phyloP scores from a whole-genome alignment of 1,284 basidiomycete genomes.

The Heliocybe sulcata region DNA sequence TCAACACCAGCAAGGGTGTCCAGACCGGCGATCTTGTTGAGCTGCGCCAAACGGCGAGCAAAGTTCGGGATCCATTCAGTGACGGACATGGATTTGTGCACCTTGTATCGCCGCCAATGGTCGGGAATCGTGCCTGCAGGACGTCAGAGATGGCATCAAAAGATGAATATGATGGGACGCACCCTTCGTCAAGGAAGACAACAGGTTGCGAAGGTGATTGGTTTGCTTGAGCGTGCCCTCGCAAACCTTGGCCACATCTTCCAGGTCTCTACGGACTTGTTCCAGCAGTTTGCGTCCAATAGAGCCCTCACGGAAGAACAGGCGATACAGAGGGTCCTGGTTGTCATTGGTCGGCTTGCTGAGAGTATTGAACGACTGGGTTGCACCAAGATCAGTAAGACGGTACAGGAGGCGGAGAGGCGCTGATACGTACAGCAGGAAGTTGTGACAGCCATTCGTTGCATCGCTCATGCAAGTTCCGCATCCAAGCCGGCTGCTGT shows the following conservation, averaged over 20 bases:
- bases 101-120: constrained; percentile 88
- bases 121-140: constrained; percentile 72
- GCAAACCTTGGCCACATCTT: constrained; percentile 79
- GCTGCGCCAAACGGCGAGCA: constrained; percentile 68
- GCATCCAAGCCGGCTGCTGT: constrained; percentile 92
- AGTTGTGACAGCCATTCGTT: constrained; percentile 76
- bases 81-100: constrained; percentile 73
- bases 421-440: constrained; percentile 50
- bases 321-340: constrained; percentile 79
- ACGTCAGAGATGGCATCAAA: constrained; percentile 6
- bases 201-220: constrained; percentile 83
- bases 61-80: constrained; percentile 85
- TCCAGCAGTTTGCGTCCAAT: constrained; percentile 73
- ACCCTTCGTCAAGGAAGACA: constrained; percentile 89
- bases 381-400: constrained; percentile 8
- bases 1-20: constrained; percentile 67
- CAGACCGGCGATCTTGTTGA: constrained; percentile 67
- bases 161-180: constrained; percentile 2
- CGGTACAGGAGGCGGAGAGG: constrained; percentile 3
- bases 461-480: constrained; percentile 70
- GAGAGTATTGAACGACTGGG: constrained; percentile 55
- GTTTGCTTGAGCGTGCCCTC: constrained; percentile 88
- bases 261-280: constrained; percentile 75
- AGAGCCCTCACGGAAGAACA: constrained; percentile 84
- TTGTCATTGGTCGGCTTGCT: constrained; percentile 60